phyloP scores from a whole-genome alignment of 176 grass and related monocot genomes.

The Poa annua region DNA sequence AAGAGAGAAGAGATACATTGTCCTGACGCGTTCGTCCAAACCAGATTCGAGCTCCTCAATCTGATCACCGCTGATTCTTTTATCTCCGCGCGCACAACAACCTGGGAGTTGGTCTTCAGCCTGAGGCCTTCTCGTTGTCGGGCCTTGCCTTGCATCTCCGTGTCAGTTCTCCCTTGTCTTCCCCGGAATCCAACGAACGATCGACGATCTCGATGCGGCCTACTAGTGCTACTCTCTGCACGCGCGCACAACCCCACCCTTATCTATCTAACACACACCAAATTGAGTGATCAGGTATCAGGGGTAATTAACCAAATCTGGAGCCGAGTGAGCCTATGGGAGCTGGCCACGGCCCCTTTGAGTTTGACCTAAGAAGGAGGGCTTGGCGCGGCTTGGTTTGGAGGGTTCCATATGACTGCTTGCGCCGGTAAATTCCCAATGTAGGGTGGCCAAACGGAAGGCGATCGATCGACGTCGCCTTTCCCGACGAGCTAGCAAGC shows the following conservation, averaged over 20 bases:
- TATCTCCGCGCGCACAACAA: conserved; percentile 37
- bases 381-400: conserved; percentile 37
- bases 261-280: conserved; percentile 4
- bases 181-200: conserved; percentile 49
- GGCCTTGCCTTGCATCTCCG: conserved; percentile 43
- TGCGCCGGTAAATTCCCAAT: conserved; percentile 53
- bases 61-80: conserved; percentile 40
- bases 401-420: conserved; percentile 42
- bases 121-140: conserved; percentile 2
- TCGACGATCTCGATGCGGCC: conserved; percentile 35
- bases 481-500: conserved; percentile 15
- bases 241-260: conserved; percentile 18
- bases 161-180: conserved; percentile 73
- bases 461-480: conserved; percentile 10
- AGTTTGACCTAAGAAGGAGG: conserved; percentile 45
- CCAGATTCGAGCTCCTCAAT: conserved; percentile 60
- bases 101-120: conserved; percentile 46
- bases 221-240: too few species aligned
- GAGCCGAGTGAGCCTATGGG: not conserved
- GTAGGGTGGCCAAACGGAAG: conserved; percentile 32
- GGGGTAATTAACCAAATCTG: conserved; percentile 21
- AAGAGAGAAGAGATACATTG: conserved; percentile 32
- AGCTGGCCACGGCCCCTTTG: conserved; percentile 15
- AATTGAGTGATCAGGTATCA: conserved; percentile 22
- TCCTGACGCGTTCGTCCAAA: conserved; percentile 65